These are phyloP conservation scores for Picea abies DNA, from an alignment of 83 land plant genomes.

Conservation along the genomic window DNA sequence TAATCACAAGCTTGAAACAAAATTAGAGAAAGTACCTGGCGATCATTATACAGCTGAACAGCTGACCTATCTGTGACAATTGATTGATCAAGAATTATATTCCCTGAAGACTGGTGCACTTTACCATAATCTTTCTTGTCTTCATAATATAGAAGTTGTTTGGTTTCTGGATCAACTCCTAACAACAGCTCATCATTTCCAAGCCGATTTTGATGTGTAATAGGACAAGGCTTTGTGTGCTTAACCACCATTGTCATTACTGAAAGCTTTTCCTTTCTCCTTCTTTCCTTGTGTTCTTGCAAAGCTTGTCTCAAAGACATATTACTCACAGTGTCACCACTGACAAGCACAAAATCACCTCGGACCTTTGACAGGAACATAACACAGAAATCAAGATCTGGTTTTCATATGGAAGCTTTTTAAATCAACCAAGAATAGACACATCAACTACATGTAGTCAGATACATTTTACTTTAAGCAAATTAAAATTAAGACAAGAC, in stretches of 20 bases:
- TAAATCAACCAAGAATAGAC: not conserved
- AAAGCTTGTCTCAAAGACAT: constrained; percentile 80
- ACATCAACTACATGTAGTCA: not conserved
- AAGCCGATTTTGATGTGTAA: constrained; percentile 81
- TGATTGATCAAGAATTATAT: constrained; percentile 61
- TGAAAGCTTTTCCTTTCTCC: constrained; percentile 81
- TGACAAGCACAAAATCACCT: constrained; percentile 92
- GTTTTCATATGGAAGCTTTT: not conserved
- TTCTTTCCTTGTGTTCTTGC: constrained; percentile 87
- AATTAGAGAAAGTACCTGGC: constrained; percentile 53
- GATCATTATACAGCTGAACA: constrained; percentile 66
- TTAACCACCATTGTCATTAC: constrained; percentile 97
- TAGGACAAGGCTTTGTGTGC: constrained; percentile 63
- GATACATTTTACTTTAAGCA: not conserved
- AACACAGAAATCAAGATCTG: constrained; percentile 14
- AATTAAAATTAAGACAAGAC: not conserved
- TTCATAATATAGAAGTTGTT: constrained; percentile 84
- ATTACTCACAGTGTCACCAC: constrained; percentile 96
- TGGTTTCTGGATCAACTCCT: constrained; percentile 83
- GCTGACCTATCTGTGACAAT: constrained; percentile 56
- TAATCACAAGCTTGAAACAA: not conserved
- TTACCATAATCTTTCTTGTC: constrained; percentile 33
- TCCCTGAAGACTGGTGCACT: constrained; percentile 34
- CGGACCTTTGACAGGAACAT: constrained; percentile 53
- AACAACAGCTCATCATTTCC: constrained; percentile 91